Conservation (phyloP, 2,329 filamentous ascomycete species). For the Aspergillus udagawae region DNA sequence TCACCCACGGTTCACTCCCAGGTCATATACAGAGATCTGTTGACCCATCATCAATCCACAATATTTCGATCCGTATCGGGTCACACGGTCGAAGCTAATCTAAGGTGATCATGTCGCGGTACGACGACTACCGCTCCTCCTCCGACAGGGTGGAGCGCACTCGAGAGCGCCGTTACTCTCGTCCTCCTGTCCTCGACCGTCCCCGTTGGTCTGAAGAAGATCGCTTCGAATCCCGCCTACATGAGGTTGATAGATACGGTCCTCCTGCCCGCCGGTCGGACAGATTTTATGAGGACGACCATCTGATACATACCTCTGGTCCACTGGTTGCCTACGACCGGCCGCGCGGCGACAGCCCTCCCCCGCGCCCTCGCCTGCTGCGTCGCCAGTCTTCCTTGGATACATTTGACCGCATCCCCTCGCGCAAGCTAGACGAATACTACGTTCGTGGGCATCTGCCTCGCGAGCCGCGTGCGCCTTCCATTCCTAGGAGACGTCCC, state of each 20-base stretch:
- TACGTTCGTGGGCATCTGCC: conserved; percentile 38
- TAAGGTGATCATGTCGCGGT: conserved; percentile 31
- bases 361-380: conserved; percentile 63
- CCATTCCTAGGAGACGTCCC: conserved; percentile 39
- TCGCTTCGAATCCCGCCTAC: conserved; percentile 38
- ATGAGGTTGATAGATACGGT: conserved; percentile 40
- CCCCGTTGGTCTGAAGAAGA: conserved; percentile 37
- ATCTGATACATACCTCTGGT: conserved; percentile 42
- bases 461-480: conserved; percentile 60
- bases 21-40: conserved; percentile 3
- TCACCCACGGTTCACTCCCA: conserved; percentile 33
- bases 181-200: conserved; percentile 32
- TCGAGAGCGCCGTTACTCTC: conserved; percentile 36
- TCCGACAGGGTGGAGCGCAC: conserved; percentile 27
- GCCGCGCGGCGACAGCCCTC: conserved; percentile 52
- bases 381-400: conserved; percentile 85
- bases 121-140: conserved; percentile 35
- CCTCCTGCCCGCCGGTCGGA: conserved; percentile 39
- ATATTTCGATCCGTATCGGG: conserved; percentile 4
- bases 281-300: conserved; percentile 39
- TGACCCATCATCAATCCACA: background rate
- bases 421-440: conserved; percentile 47
- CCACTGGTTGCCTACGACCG: conserved; percentile 57
- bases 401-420: conserved; percentile 76
- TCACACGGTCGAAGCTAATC: conserved; percentile 7